A percentile compares a stretch with the other conserved stretches of the same genome.
phyloP scores from a whole-genome alignment of 2,329 filamentous ascomycete species.

The Septoria petroselini region DNA sequence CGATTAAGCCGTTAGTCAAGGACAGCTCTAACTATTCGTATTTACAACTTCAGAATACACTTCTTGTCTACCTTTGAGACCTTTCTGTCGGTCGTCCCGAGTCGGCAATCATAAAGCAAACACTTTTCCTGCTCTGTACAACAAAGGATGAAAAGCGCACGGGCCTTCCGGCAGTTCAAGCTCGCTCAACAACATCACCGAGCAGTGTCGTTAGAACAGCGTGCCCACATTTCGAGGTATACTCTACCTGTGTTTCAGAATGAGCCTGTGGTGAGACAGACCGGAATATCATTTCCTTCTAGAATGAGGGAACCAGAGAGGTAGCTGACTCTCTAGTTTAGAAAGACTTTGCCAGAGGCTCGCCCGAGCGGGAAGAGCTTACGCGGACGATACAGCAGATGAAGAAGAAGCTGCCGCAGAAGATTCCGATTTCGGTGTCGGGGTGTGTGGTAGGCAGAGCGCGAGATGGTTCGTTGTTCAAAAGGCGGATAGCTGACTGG shows the following conservation, averaged over 20 bases:
- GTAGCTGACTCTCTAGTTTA: too few species aligned
- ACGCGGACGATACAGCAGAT: slow-evolving; percentile 1
- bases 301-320: too few species aligned
- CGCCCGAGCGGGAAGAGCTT: background rate
- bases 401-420: background rate
- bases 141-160: background rate
- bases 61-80: too few species aligned
- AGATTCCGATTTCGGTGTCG: background rate
- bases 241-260: background rate
- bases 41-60: too few species aligned
- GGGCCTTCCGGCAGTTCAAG: background rate
- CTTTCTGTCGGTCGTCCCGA: too few species aligned
- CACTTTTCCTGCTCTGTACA: too few species aligned
- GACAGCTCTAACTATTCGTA: too few species aligned
- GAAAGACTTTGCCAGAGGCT: background rate
- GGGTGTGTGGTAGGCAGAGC: background rate
- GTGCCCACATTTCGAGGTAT: background rate
- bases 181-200: background rate
- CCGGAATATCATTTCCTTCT: too few species aligned
- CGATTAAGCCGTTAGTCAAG: too few species aligned
- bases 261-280: background rate
- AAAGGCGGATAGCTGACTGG: background rate
- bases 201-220: background rate
- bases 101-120: too few species aligned
- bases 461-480: background rate